Percentiles rank a stretch among this genome's conserved stretches.
These are phyloP conservation scores for Harringtonia lauricola DNA, from an alignment of 2,329 filamentous ascomycete species.

Conservation along the genomic window DNA sequence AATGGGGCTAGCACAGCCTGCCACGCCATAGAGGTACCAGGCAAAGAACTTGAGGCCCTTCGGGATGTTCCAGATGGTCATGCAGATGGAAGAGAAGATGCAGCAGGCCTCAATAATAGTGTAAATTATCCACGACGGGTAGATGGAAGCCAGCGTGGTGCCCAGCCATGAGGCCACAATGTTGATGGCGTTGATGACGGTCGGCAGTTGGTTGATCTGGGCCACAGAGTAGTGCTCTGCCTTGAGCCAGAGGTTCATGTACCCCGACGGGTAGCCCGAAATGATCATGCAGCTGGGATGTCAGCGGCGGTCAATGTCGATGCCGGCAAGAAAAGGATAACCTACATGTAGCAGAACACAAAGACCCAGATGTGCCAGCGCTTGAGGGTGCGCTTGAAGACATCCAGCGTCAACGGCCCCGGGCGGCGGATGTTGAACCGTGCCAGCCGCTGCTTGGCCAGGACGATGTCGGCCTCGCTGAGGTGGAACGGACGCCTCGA, in stretches of 20 bases:
- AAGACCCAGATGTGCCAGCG: constrained; percentile 43
- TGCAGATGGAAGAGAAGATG: constrained; percentile 29
- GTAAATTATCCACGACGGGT: constrained; percentile 37
- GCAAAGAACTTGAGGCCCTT: constrained; percentile 33
- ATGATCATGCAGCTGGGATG: constrained; percentile 25
- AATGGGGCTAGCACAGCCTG: constrained; percentile 28
- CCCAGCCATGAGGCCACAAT: constrained; percentile 37
- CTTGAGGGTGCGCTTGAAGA: constrained; percentile 31
- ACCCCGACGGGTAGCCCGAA: constrained; percentile 31
- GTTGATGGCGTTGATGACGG: constrained; percentile 33
- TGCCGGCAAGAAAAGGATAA: not conserved
- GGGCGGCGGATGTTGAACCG: constrained; percentile 22
- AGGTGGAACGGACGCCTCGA: constrained; percentile 24
- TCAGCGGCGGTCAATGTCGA: not conserved
- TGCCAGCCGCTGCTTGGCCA: constrained; percentile 23
- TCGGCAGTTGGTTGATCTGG: constrained; percentile 38
- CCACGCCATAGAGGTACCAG: constrained; percentile 28
- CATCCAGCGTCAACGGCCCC: constrained; percentile 27
- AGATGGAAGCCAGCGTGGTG: constrained; percentile 37
- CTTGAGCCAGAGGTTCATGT: constrained; percentile 44
- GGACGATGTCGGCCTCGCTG: constrained; percentile 20
- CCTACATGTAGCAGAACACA: constrained; percentile 35
- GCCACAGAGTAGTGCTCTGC: constrained; percentile 33
- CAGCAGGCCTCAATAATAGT: constrained; percentile 26
- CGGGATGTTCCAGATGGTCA: constrained; percentile 38